Evolutionary conservation across 192 early-diverging fungal genomes (phyloP).

Genomic region (Dispira parvispora): DNA sequence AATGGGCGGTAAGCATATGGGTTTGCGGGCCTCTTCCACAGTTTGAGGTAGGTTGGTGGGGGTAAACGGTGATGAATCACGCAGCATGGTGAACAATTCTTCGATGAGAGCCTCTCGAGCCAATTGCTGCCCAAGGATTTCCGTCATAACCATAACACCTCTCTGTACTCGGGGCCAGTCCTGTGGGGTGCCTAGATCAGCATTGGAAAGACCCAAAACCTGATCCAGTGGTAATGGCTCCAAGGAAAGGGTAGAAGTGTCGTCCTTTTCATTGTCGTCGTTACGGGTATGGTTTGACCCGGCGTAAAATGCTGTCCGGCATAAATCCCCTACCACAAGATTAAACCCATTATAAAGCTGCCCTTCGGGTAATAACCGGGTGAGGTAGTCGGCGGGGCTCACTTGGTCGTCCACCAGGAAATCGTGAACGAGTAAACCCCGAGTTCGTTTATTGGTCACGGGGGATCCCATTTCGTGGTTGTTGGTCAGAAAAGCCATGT

Average conservation of each 20-base stretch:
- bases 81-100: neutral
- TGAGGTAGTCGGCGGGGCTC: neutral
- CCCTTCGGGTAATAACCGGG: neutral
- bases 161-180: conserved; percentile 9
- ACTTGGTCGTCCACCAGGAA: neutral
- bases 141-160: neutral
- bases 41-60: neutral
- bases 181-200: neutral
- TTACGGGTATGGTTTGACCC: neutral
- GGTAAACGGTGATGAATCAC: conserved; percentile 9
- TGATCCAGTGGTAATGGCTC: neutral
- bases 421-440: conserved; percentile 2
- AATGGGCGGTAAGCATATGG: conserved; percentile 4
- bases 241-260: no score
- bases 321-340: conserved; percentile 1
- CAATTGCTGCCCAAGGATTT: neutral
- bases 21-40: neutral
- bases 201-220: neutral
- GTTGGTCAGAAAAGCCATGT: conserved; percentile 1
- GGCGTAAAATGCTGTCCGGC: neutral
- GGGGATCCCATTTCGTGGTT: neutral
- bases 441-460: neutral
- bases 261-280: neutral
- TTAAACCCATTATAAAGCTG: conserved; percentile 1
- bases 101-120: neutral